phyloP scores from a whole-genome alignment of 768 basidiomycete species.

The Mrakia gelida region DNA sequence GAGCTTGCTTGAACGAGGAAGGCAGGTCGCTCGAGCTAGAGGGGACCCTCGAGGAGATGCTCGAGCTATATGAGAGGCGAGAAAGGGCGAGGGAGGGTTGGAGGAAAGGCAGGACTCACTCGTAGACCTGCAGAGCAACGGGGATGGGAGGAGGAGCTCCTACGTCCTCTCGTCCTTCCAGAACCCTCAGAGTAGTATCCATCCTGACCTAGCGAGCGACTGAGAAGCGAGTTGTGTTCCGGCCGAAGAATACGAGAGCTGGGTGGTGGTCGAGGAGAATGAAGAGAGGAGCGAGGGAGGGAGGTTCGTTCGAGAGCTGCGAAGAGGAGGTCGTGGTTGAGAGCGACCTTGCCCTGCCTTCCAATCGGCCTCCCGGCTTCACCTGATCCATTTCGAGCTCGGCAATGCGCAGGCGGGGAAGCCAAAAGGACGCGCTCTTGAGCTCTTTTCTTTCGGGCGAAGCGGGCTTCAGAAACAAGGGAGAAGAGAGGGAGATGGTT shows the following conservation, averaged over 20 bases:
- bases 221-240: too few species aligned
- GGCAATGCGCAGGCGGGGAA: neutral
- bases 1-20: neutral
- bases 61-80: neutral
- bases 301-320: neutral
- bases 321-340: neutral
- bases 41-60: neutral
- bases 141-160: slow-evolving; percentile 20
- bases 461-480: neutral
- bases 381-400: neutral
- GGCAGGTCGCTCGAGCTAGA: neutral
- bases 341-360: neutral
- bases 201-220: neutral
- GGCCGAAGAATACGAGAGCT: neutral
- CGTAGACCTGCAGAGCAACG: slow-evolving; percentile 9
- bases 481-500: neutral
- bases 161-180: neutral
- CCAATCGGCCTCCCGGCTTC: neutral
- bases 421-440: neutral
- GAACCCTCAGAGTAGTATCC: neutral
- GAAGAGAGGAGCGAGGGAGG: neutral
- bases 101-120: slow-evolving; percentile 4
- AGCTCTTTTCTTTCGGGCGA: neutral
- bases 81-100: too few species aligned
- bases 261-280: neutral